Conservation (phyloP, 2,329 filamentous ascomycete genomes). For the Bimuria novae-zelandiae region DNA sequence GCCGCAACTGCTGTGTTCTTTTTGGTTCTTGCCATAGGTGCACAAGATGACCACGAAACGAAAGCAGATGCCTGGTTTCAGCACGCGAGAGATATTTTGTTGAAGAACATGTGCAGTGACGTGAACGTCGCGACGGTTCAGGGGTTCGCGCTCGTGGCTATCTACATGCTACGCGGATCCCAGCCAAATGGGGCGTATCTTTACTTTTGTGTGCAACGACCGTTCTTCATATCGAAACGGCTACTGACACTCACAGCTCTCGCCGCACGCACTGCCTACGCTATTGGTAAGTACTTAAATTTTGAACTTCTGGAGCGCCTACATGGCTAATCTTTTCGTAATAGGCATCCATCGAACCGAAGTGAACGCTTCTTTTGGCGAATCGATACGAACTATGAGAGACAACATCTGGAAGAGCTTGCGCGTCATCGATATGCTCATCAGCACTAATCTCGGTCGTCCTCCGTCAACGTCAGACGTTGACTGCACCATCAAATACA, state of each 20-base stretch:
- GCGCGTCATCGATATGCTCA: conserved; percentile 57
- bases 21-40: conserved; percentile 57
- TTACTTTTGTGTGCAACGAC: conserved; percentile 48
- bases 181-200: conserved; percentile 59
- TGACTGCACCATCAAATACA: conserved; percentile 51
- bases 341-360: conserved; percentile 53
- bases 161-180: conserved; percentile 58
- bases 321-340: neutral
- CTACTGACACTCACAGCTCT: conserved; percentile 31
- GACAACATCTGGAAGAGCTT: conserved; percentile 60
- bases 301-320: neutral
- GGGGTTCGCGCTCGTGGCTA: conserved; percentile 56
- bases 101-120: conserved; percentile 54
- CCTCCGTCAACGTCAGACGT: conserved; percentile 59
- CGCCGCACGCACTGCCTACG: conserved; percentile 57
- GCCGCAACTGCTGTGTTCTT: conserved; percentile 55
- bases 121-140: conserved; percentile 58
- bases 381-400: conserved; percentile 47
- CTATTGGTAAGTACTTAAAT: conserved; percentile 49
- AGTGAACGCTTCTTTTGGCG: conserved; percentile 56
- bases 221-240: neutral
- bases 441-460: conserved; percentile 57
- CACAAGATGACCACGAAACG: conserved; percentile 49
- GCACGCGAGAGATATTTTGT: conserved; percentile 51
- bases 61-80: conserved; percentile 55